Conservation (phyloP, 208 protist genomes). For the Leptomonas pyrrhocoris region DNA sequence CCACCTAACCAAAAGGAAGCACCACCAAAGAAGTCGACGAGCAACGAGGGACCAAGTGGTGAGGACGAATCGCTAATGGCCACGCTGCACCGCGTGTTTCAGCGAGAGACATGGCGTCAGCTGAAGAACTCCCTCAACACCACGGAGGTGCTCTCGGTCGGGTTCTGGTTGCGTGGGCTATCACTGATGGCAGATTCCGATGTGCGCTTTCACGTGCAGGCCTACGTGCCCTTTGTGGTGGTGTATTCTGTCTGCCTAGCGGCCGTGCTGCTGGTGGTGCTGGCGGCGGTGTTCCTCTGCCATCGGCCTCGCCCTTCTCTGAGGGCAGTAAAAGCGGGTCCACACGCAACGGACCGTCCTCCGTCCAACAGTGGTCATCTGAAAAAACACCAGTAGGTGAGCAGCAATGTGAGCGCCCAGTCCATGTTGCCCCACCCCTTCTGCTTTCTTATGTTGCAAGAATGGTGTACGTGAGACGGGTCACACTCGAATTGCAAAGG, state of each 20-base stretch:
- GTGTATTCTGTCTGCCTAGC: neutral
- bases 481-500: too few species aligned
- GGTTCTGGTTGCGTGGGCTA: conserved; percentile 8
- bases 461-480: too few species aligned
- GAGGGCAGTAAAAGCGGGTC: too few species aligned
- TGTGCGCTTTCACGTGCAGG: conserved; percentile 18
- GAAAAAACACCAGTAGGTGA: too few species aligned
- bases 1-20: neutral
- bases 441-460: too few species aligned
- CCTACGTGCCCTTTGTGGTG: neutral
- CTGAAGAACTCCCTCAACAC: conserved; percentile 4
- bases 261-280: neutral
- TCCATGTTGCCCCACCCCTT: too few species aligned
- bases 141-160: conserved; percentile 10
- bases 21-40: neutral
- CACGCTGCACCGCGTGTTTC: conserved; percentile 9
- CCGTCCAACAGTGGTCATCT: too few species aligned
- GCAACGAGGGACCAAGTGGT: neutral
- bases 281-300: neutral
- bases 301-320: neutral
- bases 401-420: too few species aligned
- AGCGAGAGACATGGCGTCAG: conserved; percentile 9
- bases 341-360: neutral
- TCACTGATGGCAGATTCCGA: neutral
- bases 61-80: conserved; percentile 2